Base-by-base conservation (phyloP, 768 basidiomycete species). In the Holtermanniella nyarrowii region DNA sequence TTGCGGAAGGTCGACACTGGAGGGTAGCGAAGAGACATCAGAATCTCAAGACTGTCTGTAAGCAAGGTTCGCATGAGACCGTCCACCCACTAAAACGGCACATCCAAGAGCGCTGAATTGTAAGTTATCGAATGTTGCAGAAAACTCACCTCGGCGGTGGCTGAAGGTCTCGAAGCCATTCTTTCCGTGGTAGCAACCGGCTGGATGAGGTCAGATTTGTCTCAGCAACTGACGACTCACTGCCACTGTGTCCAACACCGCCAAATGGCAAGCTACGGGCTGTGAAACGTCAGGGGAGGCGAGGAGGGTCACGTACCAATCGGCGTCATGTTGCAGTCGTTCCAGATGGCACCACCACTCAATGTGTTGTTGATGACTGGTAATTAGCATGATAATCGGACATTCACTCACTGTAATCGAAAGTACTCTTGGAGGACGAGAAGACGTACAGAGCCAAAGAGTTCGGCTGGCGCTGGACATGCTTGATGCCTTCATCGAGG, bases 401-500 rank as follows among this genome's bases (percentile, higher is more conserved):
- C 10, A 18, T 1, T 16, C 24, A 49, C 69, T 55, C 31, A 70
- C 72, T 61, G 51, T 70, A 60, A 11, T 61, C 51, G 47, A 64
- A 67, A 5, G 60, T 56, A 14, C 50, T 46, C 20, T 56, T 37
- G 41, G 60, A 57, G 18, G 48, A 46, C 3, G 70, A 62, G 48
- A 65, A 69, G 31, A 70, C 65, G 50, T 68, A 71, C 45, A 73
- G 52, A 12, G 69, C 68, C 4, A 73, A 52, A 5, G 72, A 69
- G 20, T 59, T 55, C 0, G 65, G 59, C 46, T 59, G 43, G 21
- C 53, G 55, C 53, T 70, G 70, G 60, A 73, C 56, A 46, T 62
- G 62, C 24, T 48, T 23, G 49, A 73, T 69, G 3, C 69, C 70
- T 5, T 58, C 56, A 23, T 69, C 62, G 23, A 71, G 37, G 44